A percentile compares a stretch with the other conserved stretches of the same genome.
phyloP scores from a whole-genome alignment of 2,329 filamentous ascomycete genomes.

The Xylariaceae sp. region DNA sequence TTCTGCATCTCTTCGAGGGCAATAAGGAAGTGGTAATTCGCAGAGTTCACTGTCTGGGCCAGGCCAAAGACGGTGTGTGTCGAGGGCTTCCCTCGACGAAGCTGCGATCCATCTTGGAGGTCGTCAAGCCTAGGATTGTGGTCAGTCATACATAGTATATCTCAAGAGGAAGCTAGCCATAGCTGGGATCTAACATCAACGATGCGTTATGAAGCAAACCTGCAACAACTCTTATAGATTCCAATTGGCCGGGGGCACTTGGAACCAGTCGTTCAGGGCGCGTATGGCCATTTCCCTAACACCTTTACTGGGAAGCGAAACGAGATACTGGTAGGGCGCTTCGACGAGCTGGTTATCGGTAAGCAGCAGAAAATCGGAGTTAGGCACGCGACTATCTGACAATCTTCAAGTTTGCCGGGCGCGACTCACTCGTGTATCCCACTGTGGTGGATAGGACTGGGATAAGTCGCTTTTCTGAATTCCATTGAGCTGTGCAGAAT shows the following conservation, averaged over 20 bases:
- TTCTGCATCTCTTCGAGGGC: conserved; percentile 14
- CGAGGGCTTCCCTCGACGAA: conserved; percentile 32
- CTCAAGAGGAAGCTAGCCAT: not conserved
- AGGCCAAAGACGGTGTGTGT: conserved; percentile 33
- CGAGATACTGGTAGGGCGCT: conserved; percentile 9
- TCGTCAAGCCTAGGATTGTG: conserved; percentile 30
- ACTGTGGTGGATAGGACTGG: too few relatives aligned
- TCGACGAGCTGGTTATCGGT: not conserved
- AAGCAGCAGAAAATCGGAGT: not conserved
- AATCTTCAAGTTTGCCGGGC: not conserved
- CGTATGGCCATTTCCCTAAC: conserved; percentile 21
- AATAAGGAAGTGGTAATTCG: conserved; percentile 28
- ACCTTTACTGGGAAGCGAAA: conserved; percentile 24
- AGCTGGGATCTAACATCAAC: conserved; percentile 16
- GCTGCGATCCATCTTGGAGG: conserved; percentile 32
- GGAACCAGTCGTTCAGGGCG: conserved; percentile 29
- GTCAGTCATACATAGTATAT: not conserved
- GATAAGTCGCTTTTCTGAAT: too few relatives aligned
- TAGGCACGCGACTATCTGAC: not conserved
- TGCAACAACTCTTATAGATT: conserved; percentile 27
- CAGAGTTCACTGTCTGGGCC: conserved; percentile 34
- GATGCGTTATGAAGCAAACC: conserved; percentile 29
- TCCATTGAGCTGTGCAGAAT: too few relatives aligned
- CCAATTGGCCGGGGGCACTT: conserved; percentile 19
- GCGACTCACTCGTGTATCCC: not conserved